Conservation (phyloP, 2,329 filamentous ascomycete genomes). For the Cladosporium halotolerans region DNA sequence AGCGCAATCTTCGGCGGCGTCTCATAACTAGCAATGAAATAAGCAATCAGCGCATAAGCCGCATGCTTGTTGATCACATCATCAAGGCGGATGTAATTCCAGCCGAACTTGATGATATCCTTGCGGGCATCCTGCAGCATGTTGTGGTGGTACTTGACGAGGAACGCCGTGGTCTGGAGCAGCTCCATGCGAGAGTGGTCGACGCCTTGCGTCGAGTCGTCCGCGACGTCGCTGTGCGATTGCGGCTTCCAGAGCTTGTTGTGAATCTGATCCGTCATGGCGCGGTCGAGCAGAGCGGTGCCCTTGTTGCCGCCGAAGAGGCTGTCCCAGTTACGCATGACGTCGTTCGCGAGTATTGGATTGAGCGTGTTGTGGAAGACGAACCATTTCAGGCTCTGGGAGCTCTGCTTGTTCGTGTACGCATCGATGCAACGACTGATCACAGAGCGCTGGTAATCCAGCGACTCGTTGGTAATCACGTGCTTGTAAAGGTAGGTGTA, state of each 20-base stretch:
- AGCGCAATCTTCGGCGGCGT: constrained; percentile 93
- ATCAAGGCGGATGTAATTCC: constrained; percentile 97
- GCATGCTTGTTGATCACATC: constrained; percentile 99
- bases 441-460: constrained; percentile 78
- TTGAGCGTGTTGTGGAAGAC: constrained; percentile 88
- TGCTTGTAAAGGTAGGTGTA: constrained; percentile 77
- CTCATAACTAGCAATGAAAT: constrained; percentile 96
- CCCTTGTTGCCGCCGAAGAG: constrained; percentile 48
- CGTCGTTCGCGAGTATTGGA: constrained; percentile 92
- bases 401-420: constrained; percentile 70
- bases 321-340: constrained; percentile 70
- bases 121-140: constrained; percentile 88
- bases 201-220: constrained; percentile 80
- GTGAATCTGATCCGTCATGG: constrained; percentile 83
- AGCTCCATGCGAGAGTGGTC: constrained; percentile 96
- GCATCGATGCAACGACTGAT: constrained; percentile 81
- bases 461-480: constrained; percentile 76
- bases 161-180: constrained; percentile 85
- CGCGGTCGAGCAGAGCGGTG: constrained; percentile 74
- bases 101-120: constrained; percentile 98
- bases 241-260: constrained; percentile 92
- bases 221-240: constrained; percentile 62
- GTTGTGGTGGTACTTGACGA: constrained; percentile 89
- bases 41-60: constrained; percentile 92
- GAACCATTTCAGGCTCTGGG: constrained; percentile 89